These are phyloP conservation scores for Bonia amplexicaulis DNA, from an alignment of 176 grass and related monocot species.

Conservation along the genomic window DNA sequence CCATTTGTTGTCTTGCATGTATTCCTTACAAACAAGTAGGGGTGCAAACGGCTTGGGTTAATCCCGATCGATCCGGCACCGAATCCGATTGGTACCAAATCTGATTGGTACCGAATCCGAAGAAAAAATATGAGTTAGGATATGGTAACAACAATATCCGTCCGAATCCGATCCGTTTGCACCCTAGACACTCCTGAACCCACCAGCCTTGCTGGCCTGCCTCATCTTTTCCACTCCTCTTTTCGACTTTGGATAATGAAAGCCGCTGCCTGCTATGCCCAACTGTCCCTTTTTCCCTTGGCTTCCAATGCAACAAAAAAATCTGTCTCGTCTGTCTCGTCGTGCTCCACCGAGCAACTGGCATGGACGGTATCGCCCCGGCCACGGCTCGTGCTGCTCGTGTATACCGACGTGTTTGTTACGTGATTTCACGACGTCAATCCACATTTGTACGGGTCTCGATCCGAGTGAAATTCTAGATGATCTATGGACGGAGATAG, in stretches of 20 bases:
- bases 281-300: slow-evolving; percentile 1
- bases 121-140: no score
- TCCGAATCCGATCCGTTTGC: no score
- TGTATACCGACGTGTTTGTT: background rate
- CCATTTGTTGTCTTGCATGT: no score
- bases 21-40: no score
- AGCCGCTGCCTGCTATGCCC: background rate
- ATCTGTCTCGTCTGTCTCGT: background rate
- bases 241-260: background rate
- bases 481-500: background rate
- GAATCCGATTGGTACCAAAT: no score
- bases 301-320: background rate
- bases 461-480: background rate
- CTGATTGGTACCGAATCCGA: no score
- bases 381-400: background rate
- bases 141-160: no score
- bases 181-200: background rate
- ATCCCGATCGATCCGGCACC: no score
- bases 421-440: background rate
- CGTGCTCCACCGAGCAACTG: background rate
- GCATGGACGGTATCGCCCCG: background rate
- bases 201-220: background rate
- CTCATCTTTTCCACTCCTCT: background rate
- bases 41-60: no score
- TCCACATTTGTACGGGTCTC: background rate